Evolutionary conservation across 768 basidiomycete species (phyloP), one percentile per base, ranked within the genome.

Genomic region (Leucosporidium yakuticum): DNA sequence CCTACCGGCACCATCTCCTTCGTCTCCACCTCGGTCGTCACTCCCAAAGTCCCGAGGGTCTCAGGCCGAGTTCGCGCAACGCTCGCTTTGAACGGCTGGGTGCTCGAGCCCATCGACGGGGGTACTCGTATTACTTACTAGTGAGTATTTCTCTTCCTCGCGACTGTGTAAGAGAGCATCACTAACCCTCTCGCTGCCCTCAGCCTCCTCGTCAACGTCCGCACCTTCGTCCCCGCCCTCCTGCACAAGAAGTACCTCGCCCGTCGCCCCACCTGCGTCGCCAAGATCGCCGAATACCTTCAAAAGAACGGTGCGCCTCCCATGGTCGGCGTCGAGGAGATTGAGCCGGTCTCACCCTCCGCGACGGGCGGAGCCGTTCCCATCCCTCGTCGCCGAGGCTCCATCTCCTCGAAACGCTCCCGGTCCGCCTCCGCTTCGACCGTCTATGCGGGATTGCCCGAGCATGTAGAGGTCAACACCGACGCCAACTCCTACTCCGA

Each of bases 21-120:
- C 61, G 69, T 63, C 17, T 68, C 73, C 29, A 74, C 73, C 15
- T 74, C 73, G 36, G 64, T 74, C 62, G 68, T 67, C 25, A 64
- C 69, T 1, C 67, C 73, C 44, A 66, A 64, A n/a, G 66, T 74
- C 50, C 73, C 73, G 17, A 65, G 65, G 14, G 73, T 74, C 34
- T 62, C 69, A 1, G 73, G 73, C 4, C 57, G 73, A 1, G 68
- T 70, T 4, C 69, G 73, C 15, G 70, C 73, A 19, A 71, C 60
- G 23, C 71, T 74, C 60, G 63, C 68, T 12, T 49, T 74, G 0
- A 74, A 74, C 63, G 73, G 73, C 27, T 71, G 69, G 67, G 68
- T 71, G 14, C 65, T 74, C 32, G 69, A 70, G 56, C 68, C 68
- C 0, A 69, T 55, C 44, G 39, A 29, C 27, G 32, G 21, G 20